Evolutionary conservation across 331 rosid species (phyloP).

Genomic region (Rosa hybrid): DNA sequence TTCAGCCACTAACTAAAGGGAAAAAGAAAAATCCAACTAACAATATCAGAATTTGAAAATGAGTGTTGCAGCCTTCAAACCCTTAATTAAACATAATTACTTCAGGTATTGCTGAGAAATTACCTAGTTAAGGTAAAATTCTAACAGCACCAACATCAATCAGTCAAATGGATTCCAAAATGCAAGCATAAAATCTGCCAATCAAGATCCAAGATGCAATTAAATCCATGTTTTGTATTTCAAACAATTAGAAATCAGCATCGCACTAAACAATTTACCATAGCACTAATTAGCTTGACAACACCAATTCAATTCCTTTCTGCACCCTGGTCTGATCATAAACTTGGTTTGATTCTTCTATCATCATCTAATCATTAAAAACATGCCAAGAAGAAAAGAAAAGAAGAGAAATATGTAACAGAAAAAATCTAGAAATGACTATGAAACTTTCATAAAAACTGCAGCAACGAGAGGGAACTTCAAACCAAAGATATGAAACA

Average conservation of each 20-base stretch:
- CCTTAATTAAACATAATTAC: not conserved
- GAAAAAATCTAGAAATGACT: no score
- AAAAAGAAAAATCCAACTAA: not conserved
- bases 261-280: no score
- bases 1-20: not conserved
- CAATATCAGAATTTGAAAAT: not conserved
- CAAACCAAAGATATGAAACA: no score
- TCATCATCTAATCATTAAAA: no score
- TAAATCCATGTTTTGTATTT: no score
- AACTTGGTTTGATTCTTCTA: no score
- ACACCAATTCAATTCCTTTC: not conserved
- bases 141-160: not conserved
- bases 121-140: not conserved
- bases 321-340: no score
- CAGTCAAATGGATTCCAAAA: not conserved
- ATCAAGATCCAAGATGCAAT: not conserved
- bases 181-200: no score
- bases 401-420: no score
- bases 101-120: not conserved
- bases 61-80: not conserved
- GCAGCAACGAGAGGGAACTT: no score
- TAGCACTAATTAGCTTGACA: not conserved
- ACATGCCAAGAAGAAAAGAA: no score
- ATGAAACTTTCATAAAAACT: no score
- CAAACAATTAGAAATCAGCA: not conserved